These are phyloP conservation scores for Metrosideros polymorpha DNA, from an alignment of 441 rosid genomes.

Conservation along the genomic window DNA sequence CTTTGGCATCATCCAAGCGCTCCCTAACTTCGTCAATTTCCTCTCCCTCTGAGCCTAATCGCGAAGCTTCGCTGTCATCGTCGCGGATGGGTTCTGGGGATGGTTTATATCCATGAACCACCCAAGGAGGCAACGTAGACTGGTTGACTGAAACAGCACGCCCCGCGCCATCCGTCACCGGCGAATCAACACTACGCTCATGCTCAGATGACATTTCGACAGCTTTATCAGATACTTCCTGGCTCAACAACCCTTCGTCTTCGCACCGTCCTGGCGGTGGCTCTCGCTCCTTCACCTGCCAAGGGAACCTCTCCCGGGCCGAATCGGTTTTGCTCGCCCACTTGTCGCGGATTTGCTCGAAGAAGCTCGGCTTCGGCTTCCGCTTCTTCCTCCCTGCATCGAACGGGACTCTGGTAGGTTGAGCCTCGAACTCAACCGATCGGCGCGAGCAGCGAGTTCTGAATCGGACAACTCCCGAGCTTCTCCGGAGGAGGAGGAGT, in stretches of 20 bases:
- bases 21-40: neutral
- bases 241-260: neutral
- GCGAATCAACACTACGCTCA: neutral
- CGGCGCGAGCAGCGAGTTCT: slow-evolving; percentile 12
- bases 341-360: slow-evolving; percentile 57
- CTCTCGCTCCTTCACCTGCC: slow-evolving; percentile 31
- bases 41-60: neutral
- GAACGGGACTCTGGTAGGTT: slow-evolving; percentile 11
- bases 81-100: neutral
- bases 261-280: neutral
- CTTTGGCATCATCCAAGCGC: neutral
- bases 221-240: neutral
- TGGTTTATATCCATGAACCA: neutral
- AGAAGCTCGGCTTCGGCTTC: slow-evolving; percentile 61
- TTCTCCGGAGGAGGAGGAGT: slow-evolving; percentile 3
- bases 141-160: neutral
- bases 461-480: slow-evolving; percentile 6
- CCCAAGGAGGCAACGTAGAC: neutral
- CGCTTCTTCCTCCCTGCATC: slow-evolving; percentile 33
- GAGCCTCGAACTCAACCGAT: slow-evolving; percentile 8
- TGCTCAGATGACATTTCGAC: neutral
- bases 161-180: neutral
- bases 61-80: neutral
- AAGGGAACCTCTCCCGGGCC: slow-evolving; percentile 43
- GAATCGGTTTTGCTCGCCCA: slow-evolving; percentile 59